Percentiles rank a stretch among this genome's conserved stretches.
Conservation (phyloP, 164 flowering plant genomes). For the Stephania japonica region DNA sequence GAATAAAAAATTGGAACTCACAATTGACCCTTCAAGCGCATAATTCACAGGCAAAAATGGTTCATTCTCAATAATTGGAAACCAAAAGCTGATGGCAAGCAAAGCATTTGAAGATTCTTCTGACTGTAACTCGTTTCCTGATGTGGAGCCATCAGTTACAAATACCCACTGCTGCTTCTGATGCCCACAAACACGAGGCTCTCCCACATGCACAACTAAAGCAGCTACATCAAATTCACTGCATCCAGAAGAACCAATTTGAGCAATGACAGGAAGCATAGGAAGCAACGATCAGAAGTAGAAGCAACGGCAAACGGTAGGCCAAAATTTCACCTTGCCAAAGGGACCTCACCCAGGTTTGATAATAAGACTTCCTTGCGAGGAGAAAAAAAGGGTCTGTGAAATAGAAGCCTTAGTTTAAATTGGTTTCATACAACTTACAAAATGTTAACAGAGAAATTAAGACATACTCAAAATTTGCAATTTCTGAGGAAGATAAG, state of each 20-base stretch:
- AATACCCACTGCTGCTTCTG: conserved; percentile 92
- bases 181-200: conserved; percentile 43
- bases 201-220: conserved; percentile 68
- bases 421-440: conserved; percentile 5
- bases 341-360: conserved; percentile 68
- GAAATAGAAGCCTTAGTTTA: conserved; percentile 12
- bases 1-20: conserved; percentile 27
- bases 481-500: conserved; percentile 34
- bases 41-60: conserved; percentile 45
- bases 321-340: conserved; percentile 51
- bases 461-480: conserved; percentile 54
- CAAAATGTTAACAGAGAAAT: neutral
- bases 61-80: conserved; percentile 40
- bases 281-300: neutral
- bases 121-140: conserved; percentile 23
- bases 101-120: conserved; percentile 39
- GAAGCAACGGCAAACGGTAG: neutral
- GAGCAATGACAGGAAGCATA: conserved; percentile 14
- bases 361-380: conserved; percentile 54
- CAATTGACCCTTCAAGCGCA: conserved; percentile 65
- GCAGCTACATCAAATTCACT: conserved; percentile 95
- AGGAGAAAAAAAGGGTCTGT: conserved; percentile 74
- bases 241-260: conserved; percentile 17
- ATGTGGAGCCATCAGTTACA: conserved; percentile 64
- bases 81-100: conserved; percentile 76